Base-by-base conservation (phyloP, 352 stramenopile genomes). In the Globisporangium barbulae region DNA sequence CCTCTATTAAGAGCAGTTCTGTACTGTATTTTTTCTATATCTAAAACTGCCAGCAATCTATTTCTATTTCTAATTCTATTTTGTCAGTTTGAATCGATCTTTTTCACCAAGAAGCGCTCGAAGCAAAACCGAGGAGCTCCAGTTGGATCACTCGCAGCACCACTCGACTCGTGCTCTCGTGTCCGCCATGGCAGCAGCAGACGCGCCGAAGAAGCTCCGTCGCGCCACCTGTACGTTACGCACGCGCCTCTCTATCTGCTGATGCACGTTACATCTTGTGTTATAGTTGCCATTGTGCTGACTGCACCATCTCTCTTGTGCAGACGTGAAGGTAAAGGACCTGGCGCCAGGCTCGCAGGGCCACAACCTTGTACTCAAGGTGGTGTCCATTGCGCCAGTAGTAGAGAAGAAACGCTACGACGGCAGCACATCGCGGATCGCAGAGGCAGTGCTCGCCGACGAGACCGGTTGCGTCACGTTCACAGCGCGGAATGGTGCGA, bases 391-490 rank as follows among this genome's bases (percentile, higher is more conserved):
- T 47, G 79, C 73, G 2, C 62, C 73, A 8, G 68, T 64, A 5
- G 71, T 83, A 8, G 85, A 90, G 69, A 93, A 91, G 63, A 83
- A 83, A 65, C 80, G 82, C 7, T 88, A 81, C 64, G 84, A 96
- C 59, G 83, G 83, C 69, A 76, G 65, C 35, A 63, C 65, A 45
- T 85, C 80, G n/a, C 72, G 85, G 5, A 89, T 93, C 50, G 83
- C 83, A 39, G 87, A 96, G 69, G 83, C 73, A 13, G 74, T 91
- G 53, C 58, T 96, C 17, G 87, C 78, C 10, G 87, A 96, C 62
- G 85, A 96, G 65, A 96, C 87, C 5, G 87, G 87, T 64, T 85
- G 81, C 64, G 76, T 96, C 45, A 91, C 82, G 22, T 85, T 96
- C 48, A 93, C 80, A 17, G 87, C 87, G 35, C 71, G 85, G 45